Conservation (phyloP, 306 rosid species). For the Medicago ruthenica region DNA sequence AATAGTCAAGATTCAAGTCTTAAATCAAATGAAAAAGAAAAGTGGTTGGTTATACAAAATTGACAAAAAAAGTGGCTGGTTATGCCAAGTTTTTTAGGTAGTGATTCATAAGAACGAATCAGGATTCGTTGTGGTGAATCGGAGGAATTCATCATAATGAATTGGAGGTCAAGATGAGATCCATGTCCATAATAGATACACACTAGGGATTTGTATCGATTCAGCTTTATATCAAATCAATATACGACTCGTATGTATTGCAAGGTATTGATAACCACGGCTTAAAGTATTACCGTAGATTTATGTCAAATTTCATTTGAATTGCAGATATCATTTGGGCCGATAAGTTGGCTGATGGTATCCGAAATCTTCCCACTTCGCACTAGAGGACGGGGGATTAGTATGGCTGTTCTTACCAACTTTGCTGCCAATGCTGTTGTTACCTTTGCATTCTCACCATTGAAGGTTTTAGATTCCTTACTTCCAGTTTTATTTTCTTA, state of each 20-base stretch:
- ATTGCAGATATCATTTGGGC: constrained; percentile 95
- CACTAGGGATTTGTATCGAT: background rate
- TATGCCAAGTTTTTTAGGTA: background rate
- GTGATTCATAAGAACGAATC: background rate
- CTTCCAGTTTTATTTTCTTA: constrained; percentile 15
- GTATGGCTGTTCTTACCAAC: constrained; percentile 95
- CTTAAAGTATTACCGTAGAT: background rate
- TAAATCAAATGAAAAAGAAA: background rate
- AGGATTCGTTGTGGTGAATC: background rate
- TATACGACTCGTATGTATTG: background rate
- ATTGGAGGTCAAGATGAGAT: background rate
- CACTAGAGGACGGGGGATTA: constrained; percentile 93
- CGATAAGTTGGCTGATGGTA: constrained; percentile 98
- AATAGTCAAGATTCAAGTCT: background rate
- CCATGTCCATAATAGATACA: background rate
- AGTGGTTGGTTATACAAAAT: background rate
- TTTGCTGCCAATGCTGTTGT: constrained; percentile 90
- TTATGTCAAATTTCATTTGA: constrained; percentile 37
- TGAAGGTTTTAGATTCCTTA: constrained; percentile 60
- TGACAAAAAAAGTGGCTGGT: background rate
- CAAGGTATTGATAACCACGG: background rate
- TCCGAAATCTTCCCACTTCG: constrained; percentile 91
- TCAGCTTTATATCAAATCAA: background rate
- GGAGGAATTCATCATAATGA: background rate
- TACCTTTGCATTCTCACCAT: constrained; percentile 88